phyloP scores from a whole-genome alignment of 495 filamentous ascomycete species.

The Chaetomium cochliodes region DNA sequence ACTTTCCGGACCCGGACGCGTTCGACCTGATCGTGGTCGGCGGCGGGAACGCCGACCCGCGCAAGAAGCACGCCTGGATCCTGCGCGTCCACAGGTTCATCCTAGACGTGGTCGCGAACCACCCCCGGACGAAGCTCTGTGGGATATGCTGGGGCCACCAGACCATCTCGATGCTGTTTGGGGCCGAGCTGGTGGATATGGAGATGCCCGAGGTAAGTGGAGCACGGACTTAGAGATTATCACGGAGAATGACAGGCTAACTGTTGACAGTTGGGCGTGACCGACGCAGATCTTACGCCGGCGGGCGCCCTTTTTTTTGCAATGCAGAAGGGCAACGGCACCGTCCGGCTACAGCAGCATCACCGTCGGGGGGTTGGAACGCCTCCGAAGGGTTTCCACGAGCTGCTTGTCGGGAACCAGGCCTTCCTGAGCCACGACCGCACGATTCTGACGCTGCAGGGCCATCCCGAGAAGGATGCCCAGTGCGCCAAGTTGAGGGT shows the following conservation, averaged over 20 bases:
- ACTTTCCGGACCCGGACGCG: constrained; percentile 41
- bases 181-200: constrained; percentile 43
- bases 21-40: constrained; percentile 52
- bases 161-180: constrained; percentile 44
- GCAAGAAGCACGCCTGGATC: constrained; percentile 45
- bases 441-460: constrained; percentile 49
- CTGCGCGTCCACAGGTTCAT: constrained; percentile 46
- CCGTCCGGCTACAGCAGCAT: constrained; percentile 43
- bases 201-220: constrained; percentile 39
- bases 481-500: constrained; percentile 42
- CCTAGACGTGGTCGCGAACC: constrained; percentile 36
- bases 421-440: constrained; percentile 42
- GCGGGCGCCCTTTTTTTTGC: constrained; percentile 42
- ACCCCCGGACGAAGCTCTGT: constrained; percentile 44
- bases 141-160: constrained; percentile 54
- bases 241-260: neutral
- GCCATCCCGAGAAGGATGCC: constrained; percentile 51
- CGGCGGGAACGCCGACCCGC: constrained; percentile 49
- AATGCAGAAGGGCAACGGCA: constrained; percentile 1
- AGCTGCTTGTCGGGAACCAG: constrained; percentile 43
- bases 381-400: constrained; percentile 35
- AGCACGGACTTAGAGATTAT: neutral
- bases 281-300: constrained; percentile 38
- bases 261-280: constrained; percentile 41
- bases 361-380: constrained; percentile 44